These are phyloP conservation scores for Rhizoclosmatium globosum DNA, from an alignment of 192 early-diverging fungal genomes.

Conservation along the genomic window DNA sequence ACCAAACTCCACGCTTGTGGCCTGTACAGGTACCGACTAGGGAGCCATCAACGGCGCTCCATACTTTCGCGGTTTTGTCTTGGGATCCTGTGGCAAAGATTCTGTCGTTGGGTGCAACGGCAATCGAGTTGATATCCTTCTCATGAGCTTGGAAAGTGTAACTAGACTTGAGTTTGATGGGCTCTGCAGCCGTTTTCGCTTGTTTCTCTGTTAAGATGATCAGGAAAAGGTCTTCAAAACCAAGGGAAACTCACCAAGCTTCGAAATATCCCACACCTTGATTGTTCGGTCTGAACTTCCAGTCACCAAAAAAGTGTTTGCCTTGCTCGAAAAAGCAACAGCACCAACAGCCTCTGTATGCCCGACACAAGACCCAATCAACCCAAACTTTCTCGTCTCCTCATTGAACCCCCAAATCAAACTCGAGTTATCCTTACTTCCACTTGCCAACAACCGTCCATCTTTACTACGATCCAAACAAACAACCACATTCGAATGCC, in stretches of 20 bases:
- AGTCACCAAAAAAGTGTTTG: conserved; percentile 76
- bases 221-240: not conserved
- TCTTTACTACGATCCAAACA: conserved; percentile 75
- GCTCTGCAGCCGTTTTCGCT: conserved; percentile 16
- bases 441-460: conserved; percentile 79
- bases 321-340: conserved; percentile 77
- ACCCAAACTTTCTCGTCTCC: conserved; percentile 40
- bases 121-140: conserved; percentile 95
- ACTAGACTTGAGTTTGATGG: conserved; percentile 64
- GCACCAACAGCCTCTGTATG: conserved; percentile 95
- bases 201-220: conserved; percentile 9
- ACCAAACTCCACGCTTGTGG: conserved; percentile 96
- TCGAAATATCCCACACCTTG: conserved; percentile 88
- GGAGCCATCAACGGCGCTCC: conserved; percentile 68
- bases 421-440: conserved; percentile 91
- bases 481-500: conserved; percentile 90
- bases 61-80: conserved; percentile 92
- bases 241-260: conserved; percentile 14
- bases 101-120: conserved; percentile 89
- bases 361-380: conserved; percentile 79
- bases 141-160: conserved; percentile 97
- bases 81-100: conserved; percentile 93
- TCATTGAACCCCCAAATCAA: conserved; percentile 80
- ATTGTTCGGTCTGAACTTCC: conserved; percentile 95
- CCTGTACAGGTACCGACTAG: conserved; percentile 85